Percentiles rank a stretch among this genome's conserved stretches.
Conservation (phyloP, 192 early-diverging fungal genomes). For the Endogone sp. region DNA sequence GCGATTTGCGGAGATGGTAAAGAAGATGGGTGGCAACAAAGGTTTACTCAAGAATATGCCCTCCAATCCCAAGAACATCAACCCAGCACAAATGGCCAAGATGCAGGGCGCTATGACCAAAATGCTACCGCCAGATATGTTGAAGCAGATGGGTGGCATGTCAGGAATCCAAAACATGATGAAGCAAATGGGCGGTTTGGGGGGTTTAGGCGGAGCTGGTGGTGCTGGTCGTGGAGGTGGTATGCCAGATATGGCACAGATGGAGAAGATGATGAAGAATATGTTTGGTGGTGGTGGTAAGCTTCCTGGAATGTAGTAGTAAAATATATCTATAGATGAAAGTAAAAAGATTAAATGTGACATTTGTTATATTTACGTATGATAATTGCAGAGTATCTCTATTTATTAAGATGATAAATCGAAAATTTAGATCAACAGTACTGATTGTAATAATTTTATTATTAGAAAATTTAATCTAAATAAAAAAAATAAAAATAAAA, state of each 20-base stretch:
- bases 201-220: constrained; percentile 40
- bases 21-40: constrained; percentile 90
- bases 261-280: constrained; percentile 76
- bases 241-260: constrained; percentile 58
- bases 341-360: too few species aligned
- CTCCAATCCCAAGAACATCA: constrained; percentile 48
- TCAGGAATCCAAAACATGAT: constrained; percentile 61
- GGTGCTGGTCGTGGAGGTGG: constrained; percentile 35
- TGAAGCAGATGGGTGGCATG: constrained; percentile 78
- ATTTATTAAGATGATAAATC: too few species aligned
- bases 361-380: too few species aligned
- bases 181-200: constrained; percentile 58
- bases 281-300: too few species aligned
- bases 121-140: constrained; percentile 61
- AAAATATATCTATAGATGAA: too few species aligned
- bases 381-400: too few species aligned
- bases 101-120: constrained; percentile 69
- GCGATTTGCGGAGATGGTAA: constrained; percentile 82
- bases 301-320: too few species aligned
- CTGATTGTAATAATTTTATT: too few species aligned
- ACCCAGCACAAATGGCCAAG: constrained; percentile 51
- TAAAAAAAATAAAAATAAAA: too few species aligned
- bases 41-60: constrained; percentile 68
- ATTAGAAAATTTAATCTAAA: too few species aligned
- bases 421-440: too few species aligned